Evolutionary conservation across 2,329 filamentous ascomycete species (phyloP).

Genomic region (Fusarium sp.): DNA sequence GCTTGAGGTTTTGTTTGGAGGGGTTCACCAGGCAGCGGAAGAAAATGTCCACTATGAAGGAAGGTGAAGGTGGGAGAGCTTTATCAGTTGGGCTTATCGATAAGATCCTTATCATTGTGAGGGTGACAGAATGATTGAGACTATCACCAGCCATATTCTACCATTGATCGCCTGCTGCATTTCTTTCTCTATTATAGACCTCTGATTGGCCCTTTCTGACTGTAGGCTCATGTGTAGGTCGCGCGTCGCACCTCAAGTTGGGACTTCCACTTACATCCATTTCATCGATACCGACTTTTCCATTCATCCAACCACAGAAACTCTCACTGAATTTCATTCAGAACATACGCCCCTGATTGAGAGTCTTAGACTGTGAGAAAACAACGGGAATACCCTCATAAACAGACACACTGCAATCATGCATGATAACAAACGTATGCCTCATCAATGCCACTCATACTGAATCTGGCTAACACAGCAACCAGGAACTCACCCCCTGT

Average conservation of each 20-base stretch:
- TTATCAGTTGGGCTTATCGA: constrained; percentile 41
- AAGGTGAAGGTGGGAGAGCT: constrained; percentile 34
- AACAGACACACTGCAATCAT: constrained; percentile 31
- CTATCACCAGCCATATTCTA: fast-evolving
- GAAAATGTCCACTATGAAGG: constrained; percentile 34
- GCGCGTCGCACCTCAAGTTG: neutral
- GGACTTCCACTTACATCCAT: neutral
- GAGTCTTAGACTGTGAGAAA: neutral
- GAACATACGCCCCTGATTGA: neutral
- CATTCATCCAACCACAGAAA: neutral
- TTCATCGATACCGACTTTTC: neutral
- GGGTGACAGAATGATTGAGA: neutral
- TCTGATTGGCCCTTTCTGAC: neutral
- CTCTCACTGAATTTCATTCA: neutral
- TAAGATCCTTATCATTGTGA: constrained; percentile 15
- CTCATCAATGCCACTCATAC: neutral
- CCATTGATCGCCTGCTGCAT: fast-evolving
- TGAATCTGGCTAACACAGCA: constrained; percentile 24
- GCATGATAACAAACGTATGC: constrained; percentile 53
- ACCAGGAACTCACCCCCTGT: constrained; percentile 82
- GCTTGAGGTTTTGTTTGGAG: constrained; percentile 28
- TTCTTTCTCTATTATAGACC: neutral
- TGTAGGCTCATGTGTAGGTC: neutral
- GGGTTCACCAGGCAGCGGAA: constrained; percentile 38
- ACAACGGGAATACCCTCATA: neutral